Evolutionary conservation across 1,139 yeast genomes (phyloP), one percentile per base, ranked within the genome.

Genomic region (Geotrichum macrosporum): DNA sequence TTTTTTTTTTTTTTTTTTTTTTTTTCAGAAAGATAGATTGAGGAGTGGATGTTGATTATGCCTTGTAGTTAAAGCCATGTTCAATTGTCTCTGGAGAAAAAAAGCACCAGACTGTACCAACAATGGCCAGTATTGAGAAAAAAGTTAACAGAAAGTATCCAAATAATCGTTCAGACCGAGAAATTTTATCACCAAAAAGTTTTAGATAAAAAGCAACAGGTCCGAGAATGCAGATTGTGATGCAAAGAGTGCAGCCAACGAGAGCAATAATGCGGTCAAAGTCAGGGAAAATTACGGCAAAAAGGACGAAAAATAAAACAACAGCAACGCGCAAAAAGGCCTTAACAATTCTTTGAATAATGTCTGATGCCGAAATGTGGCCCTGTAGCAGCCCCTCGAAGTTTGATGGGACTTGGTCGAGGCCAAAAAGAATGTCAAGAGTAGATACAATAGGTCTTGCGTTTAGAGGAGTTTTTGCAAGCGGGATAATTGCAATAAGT

Each of bases 401-500:
- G 22, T 35, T 27, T 13, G 44, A 32, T 2, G 65, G 63, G 3
- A 60, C 54, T 15, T 62, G 60, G 32, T 63, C 62, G 8, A 72
- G 63, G 6, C 69, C 70, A 30, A 70, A 54, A 22, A 75, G 51
- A 15, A 69, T 65, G 53, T 81, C 86, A 12, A 78, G 62, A 0
- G 94, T 82, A 4, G 92, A 76, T 16, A 86, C 78, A 35, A 89
- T 82, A 1, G 97, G 97, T 57, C 92, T 79, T 6, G 94, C 88
- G 57, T 82, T 84, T 42, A 89, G 71, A 0, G 97, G 96, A 1
- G 92, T 78, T 61, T 89, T 89, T 1, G 96, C 88, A 36, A 88
- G 65, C 1, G 97, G 96, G 22, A 89, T 78, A 34, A 88, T 59
- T 32, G 95, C 85, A 71, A 88, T 84, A 41, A 86, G 69, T 0